Conservation (phyloP, 495 filamentous ascomycete genomes). For the Trichoderma parareesei region DNA sequence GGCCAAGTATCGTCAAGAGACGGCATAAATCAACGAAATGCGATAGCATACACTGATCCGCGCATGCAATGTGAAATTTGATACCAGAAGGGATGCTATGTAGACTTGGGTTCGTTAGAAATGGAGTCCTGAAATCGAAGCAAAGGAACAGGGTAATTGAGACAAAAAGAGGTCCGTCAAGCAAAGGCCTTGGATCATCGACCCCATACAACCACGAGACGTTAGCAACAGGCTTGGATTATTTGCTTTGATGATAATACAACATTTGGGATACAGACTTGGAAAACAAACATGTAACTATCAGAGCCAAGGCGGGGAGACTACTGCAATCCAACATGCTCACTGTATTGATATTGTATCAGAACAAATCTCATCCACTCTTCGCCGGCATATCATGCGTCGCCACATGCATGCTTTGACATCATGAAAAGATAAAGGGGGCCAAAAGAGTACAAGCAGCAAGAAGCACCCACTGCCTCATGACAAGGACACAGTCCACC, state of each 20-base stretch:
- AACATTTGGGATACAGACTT: neutral
- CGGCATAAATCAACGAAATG: neutral
- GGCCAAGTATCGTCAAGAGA: neutral
- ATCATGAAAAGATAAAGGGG: neutral
- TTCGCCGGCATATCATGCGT: constrained; percentile 6
- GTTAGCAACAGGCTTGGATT: neutral
- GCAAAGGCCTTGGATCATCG: neutral
- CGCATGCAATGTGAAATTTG: no score
- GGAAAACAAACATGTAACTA: neutral
- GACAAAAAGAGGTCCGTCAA: neutral
- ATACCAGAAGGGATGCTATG: no score
- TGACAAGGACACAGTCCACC: neutral
- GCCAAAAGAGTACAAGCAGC: neutral
- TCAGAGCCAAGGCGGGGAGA: neutral
- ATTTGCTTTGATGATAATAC: constrained; percentile 1
- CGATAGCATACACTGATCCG: neutral
- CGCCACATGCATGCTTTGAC: constrained; percentile 3
- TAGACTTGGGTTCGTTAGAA: neutral
- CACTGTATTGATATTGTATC: constrained; percentile 8
- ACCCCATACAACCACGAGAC: neutral
- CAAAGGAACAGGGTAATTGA: neutral
- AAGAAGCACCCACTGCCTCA: neutral
- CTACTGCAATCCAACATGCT: neutral
- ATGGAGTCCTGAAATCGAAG: neutral
- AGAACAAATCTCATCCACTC: neutral